Base-by-base conservation (phyloP, 2,329 filamentous ascomycete genomes). In the Botrytis paeoniae region DNA sequence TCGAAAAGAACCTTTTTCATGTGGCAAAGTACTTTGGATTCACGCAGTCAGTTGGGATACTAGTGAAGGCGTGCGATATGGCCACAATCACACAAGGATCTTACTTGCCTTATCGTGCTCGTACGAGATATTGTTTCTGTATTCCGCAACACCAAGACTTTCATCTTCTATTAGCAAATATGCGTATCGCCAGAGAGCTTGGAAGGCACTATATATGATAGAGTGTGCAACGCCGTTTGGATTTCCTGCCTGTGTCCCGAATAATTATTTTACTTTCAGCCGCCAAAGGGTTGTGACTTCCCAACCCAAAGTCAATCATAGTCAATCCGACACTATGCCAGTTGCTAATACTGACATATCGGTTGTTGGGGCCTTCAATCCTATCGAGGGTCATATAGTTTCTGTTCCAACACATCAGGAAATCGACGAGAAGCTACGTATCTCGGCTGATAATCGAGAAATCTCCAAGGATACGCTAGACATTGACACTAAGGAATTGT, bases 361-460 rank as follows among this genome's bases (percentile, higher is more conserved):
- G n/a, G 73, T 80, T 69, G 74, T 78, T 45, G 80, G 78, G 20
- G 78, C 75, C 1, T 43, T 79, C 65, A 79, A 81, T 76, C 73
- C 80, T 7, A 74, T 79, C 54, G 80, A 81, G 75, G 79, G 78
- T 14, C 80, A 81, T 72, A 76, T 79, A 65, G 75, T 80, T 59
- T 68, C 78, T 16, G 76, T 79, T 22, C 80, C 81, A 9, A 79
- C 73, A 73, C 78, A 82, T 51, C 18, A 75, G 12, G 77, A 72
- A 8, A 79, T 81, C 75, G 76, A 81, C 72, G 80, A 82, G 77
- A 82, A 82, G 76, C 68, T 73, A 14, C 62, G 59, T n/a, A 45
- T 73, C 51, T 63, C 74, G 9, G 61, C 68, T 20, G 71, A 74
- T 2, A 71, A 71, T 20, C 62, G 59, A 41, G 75, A 73, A 41